phyloP scores from a whole-genome alignment of 2,329 filamentous ascomycete species.

The Aspergillus amoenus region DNA sequence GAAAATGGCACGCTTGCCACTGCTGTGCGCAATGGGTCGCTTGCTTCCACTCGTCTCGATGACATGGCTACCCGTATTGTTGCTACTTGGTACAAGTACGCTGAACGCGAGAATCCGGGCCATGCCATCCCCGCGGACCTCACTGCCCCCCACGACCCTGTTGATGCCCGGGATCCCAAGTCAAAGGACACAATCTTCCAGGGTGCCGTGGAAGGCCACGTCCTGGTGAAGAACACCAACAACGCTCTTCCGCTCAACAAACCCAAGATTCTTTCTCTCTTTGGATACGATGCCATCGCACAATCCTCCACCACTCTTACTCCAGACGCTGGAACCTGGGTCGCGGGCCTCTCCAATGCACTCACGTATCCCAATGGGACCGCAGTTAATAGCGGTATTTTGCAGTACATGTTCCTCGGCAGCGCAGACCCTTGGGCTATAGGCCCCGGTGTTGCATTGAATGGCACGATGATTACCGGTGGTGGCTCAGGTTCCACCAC shows the following conservation, averaged over 20 bases:
- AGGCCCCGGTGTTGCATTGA: constrained; percentile 35
- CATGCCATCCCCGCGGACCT: constrained; percentile 35
- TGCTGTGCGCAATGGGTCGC: constrained; percentile 13
- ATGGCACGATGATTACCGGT: constrained; percentile 49
- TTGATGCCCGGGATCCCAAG: constrained; percentile 50
- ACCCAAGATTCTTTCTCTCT: constrained; percentile 48
- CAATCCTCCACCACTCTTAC: neutral
- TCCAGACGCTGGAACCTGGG: neutral
- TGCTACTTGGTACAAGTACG: constrained; percentile 12
- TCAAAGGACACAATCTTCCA: constrained; percentile 38
- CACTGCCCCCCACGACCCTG: constrained; percentile 47
- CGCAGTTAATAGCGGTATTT: neutral
- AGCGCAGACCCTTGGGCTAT: neutral
- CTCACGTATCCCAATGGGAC: constrained; percentile 7
- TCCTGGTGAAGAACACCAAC: constrained; percentile 54
- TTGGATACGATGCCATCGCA: constrained; percentile 56
- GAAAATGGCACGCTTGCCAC: constrained; percentile 22
- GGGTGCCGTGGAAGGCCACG: constrained; percentile 59
- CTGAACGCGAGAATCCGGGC: constrained; percentile 34
- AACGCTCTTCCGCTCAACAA: constrained; percentile 48
- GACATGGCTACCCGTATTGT: constrained; percentile 17
- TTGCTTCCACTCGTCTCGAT: constrained; percentile 6
- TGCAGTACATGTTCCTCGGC: neutral
- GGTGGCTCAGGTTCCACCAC: constrained; percentile 52
- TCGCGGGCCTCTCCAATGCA: neutral